phyloP scores from a whole-genome alignment of 441 rosid genomes.

The Flueggea neowawraea region DNA sequence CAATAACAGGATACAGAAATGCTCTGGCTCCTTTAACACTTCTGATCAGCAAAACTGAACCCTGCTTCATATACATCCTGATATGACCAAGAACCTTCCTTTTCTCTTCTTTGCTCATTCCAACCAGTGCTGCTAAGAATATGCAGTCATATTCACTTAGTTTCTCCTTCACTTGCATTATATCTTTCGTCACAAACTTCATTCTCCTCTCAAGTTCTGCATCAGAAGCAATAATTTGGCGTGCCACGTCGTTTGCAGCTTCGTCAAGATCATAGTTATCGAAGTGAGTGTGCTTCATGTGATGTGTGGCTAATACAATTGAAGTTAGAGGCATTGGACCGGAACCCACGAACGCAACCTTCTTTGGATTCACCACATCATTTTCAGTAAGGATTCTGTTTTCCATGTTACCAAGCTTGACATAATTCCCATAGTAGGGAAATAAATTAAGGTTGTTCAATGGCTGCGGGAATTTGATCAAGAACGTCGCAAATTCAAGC shows the following conservation, averaged over 20 bases:
- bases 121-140: constrained; percentile 54
- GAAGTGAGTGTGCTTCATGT: constrained; percentile 30
- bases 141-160: constrained; percentile 39
- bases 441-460: constrained; percentile 33
- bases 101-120: constrained; percentile 33
- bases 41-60: constrained; percentile 36
- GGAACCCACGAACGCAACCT: constrained; percentile 47
- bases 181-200: constrained; percentile 37
- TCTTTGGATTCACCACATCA: constrained; percentile 21
- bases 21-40: constrained; percentile 60
- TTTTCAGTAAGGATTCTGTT: constrained; percentile 25
- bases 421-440: constrained; percentile 45
- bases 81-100: too few species aligned
- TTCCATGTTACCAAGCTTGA: constrained; percentile 46
- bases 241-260: constrained; percentile 30
- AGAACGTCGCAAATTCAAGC: constrained; percentile 30
- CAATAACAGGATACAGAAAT: constrained; percentile 50
- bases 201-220: constrained; percentile 40
- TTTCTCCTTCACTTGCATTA: constrained; percentile 33
- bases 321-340: constrained; percentile 56
- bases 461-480: constrained; percentile 27
- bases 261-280: constrained; percentile 49
- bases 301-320: constrained; percentile 36
- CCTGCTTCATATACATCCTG: too few species aligned
- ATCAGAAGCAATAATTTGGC: constrained; percentile 32